These are phyloP conservation scores for Capsella bursapastoris DNA, from an alignment of 345 rosid genomes.

Conservation along the genomic window DNA sequence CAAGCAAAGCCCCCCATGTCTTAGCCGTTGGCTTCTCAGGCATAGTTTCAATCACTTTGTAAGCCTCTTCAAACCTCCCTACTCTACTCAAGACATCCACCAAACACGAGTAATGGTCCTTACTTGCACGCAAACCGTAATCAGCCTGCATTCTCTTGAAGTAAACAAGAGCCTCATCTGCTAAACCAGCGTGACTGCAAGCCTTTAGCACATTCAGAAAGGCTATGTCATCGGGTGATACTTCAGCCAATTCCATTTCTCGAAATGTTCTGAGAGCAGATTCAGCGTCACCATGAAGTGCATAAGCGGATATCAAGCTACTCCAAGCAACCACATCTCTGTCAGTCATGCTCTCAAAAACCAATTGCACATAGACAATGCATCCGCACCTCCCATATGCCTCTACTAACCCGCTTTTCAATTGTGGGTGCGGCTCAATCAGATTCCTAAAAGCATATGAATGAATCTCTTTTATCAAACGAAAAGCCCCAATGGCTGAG, in stretches of 20 bases:
- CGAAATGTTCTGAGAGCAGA: slow-evolving; percentile 52
- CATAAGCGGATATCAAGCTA: slow-evolving; percentile 69
- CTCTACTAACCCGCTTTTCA: slow-evolving; percentile 62
- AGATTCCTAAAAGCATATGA: slow-evolving; percentile 54
- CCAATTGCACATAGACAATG: slow-evolving; percentile 46
- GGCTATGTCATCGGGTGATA: slow-evolving; percentile 60
- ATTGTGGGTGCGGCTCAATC: slow-evolving; percentile 53
- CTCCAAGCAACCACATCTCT: slow-evolving; percentile 76
- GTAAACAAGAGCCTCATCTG: slow-evolving; percentile 56
- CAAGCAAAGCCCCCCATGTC: slow-evolving; percentile 72
- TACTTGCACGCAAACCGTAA: slow-evolving; percentile 51
- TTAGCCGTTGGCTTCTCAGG: slow-evolving; percentile 59
- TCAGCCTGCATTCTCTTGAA: slow-evolving; percentile 49
- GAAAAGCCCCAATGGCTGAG: slow-evolving; percentile 46
- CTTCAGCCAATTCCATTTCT: slow-evolving; percentile 60
- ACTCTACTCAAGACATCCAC: slow-evolving; percentile 66
- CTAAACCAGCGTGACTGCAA: slow-evolving; percentile 72
- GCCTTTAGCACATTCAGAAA: slow-evolving; percentile 67
- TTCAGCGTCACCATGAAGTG: slow-evolving; percentile 63
- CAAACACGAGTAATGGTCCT: slow-evolving; percentile 68
- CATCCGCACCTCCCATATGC: slow-evolving; percentile 66
- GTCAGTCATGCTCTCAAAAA: slow-evolving; percentile 49
- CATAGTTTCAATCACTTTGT: slow-evolving; percentile 54
- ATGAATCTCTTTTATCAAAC: slow-evolving; percentile 60
- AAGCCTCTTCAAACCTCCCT: slow-evolving; percentile 62